Percentiles rank a stretch among this genome's conserved stretches.
Evolutionary conservation across 2,329 filamentous ascomycete species (phyloP).

Genomic region (Ascochyta clinopodiicola): DNA sequence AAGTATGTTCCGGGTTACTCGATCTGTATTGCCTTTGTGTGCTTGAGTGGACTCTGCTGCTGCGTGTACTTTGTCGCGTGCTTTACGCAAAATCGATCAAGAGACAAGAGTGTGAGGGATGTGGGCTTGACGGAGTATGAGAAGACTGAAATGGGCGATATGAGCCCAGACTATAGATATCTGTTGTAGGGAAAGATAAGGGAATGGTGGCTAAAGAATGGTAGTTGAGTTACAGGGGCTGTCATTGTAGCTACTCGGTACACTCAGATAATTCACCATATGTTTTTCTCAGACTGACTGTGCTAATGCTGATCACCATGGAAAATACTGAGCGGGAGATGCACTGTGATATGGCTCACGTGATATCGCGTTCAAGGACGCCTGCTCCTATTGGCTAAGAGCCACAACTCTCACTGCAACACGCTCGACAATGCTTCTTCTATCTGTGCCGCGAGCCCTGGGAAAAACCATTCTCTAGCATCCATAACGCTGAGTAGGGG

Average conservation of each 20-base stretch:
- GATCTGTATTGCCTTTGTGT: conserved; percentile 77
- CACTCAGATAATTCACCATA: no score
- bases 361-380: not conserved
- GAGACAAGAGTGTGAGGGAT: conserved; percentile 57
- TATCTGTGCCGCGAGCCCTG: not conserved
- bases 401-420: not conserved
- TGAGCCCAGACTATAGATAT: conserved; percentile 67
- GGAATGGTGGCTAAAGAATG: not conserved
- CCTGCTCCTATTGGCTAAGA: not conserved
- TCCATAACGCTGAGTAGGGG: no score
- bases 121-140: conserved; percentile 65
- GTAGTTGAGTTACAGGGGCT: not conserved
- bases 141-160: conserved; percentile 66
- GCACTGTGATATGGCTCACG: not conserved
- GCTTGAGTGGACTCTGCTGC: conserved; percentile 69
- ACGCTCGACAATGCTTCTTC: not conserved
- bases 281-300: no score
- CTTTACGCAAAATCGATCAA: conserved; percentile 64
- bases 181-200: conserved; percentile 51
- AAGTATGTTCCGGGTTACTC: conserved; percentile 74
- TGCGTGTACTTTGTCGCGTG: conserved; percentile 66
- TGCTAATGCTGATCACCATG: not conserved
- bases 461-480: not conserved
- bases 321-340: not conserved
- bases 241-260: not conserved